Evolutionary conservation across 306 rosid species (phyloP).

Genomic region (Herpetospermum pedunculosum): DNA sequence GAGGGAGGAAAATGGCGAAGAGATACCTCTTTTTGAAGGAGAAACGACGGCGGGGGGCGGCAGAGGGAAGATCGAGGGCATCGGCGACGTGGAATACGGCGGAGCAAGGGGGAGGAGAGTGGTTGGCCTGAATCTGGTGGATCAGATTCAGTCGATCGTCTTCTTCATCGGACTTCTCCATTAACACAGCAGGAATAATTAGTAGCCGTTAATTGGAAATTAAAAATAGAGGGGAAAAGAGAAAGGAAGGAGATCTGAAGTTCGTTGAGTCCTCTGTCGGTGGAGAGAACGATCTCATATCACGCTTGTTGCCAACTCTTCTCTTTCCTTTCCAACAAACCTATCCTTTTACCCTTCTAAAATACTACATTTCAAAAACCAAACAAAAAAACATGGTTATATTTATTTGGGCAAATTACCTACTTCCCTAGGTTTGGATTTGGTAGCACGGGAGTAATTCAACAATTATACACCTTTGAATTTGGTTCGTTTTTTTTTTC

Average conservation of each 20-base stretch:
- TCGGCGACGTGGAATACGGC: constrained; percentile 42
- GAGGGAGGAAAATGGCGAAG: constrained; percentile 28
- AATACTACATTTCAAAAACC: no score
- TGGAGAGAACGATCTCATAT: no score
- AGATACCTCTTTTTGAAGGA: constrained; percentile 32
- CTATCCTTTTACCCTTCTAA: no score
- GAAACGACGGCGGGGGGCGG: constrained; percentile 17
- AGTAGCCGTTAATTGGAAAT: neutral
- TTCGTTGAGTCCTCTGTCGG: neutral
- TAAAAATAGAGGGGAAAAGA: no score
- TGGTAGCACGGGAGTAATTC: no score
- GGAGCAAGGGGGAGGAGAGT: constrained; percentile 20
- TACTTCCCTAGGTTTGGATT: no score
- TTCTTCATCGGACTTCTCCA: constrained; percentile 51
- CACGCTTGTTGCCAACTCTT: no score
- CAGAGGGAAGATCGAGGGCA: neutral
- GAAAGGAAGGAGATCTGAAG: neutral
- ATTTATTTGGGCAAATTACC: no score
- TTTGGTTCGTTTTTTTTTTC: no score
- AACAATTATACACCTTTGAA: no score
- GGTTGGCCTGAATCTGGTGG: constrained; percentile 44
- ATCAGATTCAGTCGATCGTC: constrained; percentile 70
- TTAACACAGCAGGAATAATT: neutral
- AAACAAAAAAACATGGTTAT: no score
- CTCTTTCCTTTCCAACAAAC: no score